A percentile compares a stretch with the other conserved stretches of the same genome.
Conservation (phyloP, 2,329 filamentous ascomycete genomes). For the Taxawa tesnikishii region DNA sequence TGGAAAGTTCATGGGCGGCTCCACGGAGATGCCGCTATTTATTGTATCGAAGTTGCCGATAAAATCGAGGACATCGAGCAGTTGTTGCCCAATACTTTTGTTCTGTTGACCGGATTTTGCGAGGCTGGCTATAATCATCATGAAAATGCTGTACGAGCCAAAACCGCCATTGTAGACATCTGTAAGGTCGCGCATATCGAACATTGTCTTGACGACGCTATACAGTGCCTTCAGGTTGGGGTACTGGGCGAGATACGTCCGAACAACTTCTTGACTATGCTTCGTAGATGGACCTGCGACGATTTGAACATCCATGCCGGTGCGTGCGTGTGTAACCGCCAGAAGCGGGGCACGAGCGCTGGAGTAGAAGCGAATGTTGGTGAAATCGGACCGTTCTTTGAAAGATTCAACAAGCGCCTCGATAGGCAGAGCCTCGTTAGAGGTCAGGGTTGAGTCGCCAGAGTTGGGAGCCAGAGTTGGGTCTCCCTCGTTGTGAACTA, state of each 20-base stretch:
- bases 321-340: constrained; percentile 28
- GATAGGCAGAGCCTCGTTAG: neutral
- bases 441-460: neutral
- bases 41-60: constrained; percentile 35
- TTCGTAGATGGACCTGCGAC: constrained; percentile 23
- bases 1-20: constrained; percentile 32
- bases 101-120: too few relatives aligned
- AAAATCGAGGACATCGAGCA: constrained; percentile 38
- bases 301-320: constrained; percentile 41
- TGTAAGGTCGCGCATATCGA: constrained; percentile 38
- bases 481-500: neutral
- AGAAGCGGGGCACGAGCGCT: constrained; percentile 28
- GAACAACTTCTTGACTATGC: constrained; percentile 29
- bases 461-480: neutral
- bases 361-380: constrained; percentile 12
- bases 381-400: constrained; percentile 8
- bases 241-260: constrained; percentile 35
- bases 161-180: constrained; percentile 37
- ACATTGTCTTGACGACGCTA: constrained; percentile 33
- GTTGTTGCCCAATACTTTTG: too few relatives aligned
- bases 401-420: neutral
- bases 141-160: constrained; percentile 41
- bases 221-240: constrained; percentile 39
- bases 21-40: constrained; percentile 35
- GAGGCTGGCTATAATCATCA: constrained; percentile 44